Evolutionary conservation across 768 basidiomycete species (phyloP).

Genomic region (Russula sp.): DNA sequence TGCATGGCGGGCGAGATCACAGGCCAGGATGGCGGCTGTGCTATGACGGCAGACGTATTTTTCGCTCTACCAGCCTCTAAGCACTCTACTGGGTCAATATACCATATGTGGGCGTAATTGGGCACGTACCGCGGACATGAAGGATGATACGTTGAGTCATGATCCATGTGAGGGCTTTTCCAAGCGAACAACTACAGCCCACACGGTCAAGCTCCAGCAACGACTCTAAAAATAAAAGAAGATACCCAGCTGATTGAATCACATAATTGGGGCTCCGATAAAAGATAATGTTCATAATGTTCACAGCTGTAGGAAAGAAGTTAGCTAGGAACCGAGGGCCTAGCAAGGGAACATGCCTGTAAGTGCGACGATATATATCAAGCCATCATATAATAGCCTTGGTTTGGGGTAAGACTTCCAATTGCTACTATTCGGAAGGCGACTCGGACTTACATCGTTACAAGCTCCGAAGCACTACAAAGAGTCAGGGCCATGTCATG

Average conservation of each 20-base stretch:
- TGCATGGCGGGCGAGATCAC: background rate
- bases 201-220: background rate
- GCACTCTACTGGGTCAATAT: background rate
- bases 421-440: background rate
- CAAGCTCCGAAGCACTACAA: conserved; percentile 25
- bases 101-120: background rate
- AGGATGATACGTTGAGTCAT: conserved; percentile 35
- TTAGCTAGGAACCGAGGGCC: background rate
- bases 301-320: conserved; percentile 21
- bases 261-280: conserved; percentile 24
- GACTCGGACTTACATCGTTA: conserved; percentile 26
- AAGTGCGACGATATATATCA: conserved; percentile 54
- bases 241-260: conserved; percentile 25
- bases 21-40: background rate
- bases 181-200: conserved; percentile 30
- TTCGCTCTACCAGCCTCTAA: conserved; percentile 25
- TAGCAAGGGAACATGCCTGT: conserved; percentile 32
- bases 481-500: background rate
- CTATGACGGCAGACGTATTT: background rate
- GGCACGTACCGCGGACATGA: conserved; percentile 31
- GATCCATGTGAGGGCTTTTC: conserved; percentile 33
- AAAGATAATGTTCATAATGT: conserved; percentile 28
- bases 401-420: background rate
- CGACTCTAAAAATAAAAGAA: background rate
- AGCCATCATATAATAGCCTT: conserved; percentile 65